Evolutionary conservation across 306 rosid species (phyloP), one percentile per base, ranked within the genome.

Genomic region (Acacia confusa): DNA sequence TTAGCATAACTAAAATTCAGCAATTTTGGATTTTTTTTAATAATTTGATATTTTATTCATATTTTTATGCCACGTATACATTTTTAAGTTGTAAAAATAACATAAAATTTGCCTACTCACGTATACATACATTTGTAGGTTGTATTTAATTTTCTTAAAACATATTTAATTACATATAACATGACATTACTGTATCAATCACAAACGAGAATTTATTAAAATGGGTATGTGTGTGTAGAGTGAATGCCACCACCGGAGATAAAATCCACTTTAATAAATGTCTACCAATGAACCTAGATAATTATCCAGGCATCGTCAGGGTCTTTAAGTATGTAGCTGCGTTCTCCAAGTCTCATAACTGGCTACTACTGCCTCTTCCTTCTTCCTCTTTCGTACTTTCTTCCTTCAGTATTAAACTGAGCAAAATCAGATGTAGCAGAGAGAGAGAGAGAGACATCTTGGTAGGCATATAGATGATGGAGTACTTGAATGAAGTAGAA

Each of bases 401-500:
- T 8, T 4, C 14, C 67, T 24, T 61, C 32, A 50, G 17, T 12
- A 50, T 50, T 4, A 48, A 2, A 48, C 16, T 48, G 55, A 16
- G 7, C 7, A 15, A 52, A 52, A 52, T 9, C 9, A 52, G 24
- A 52, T 52, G 58, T 5, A 52, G 24, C 19, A 53, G 61, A 53
- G 58, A 52, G 60, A 52, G 60, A 52, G 27, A 53, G 61, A 53
- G n/a, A n/a, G n/a, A n/a, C n/a, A n/a, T n/a, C 10, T 10, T 57
- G 61, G 61, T 24, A 11, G 52, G 1, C 27, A 55, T 9, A 55
- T 55, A 13, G 9, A 7, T 28, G 69, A 28, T 90, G 97, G 92
- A 84, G 40, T 78, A 68, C 63, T 67, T 83, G 84, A 91, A 83
- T 47, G 97, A 94, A 79, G 11, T 87, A 27, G 91, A 92, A 84